Percentiles rank a stretch among this genome's conserved stretches.
These are phyloP conservation scores for Mycena floridula DNA, from an alignment of 768 basidiomycete species.

Conservation along the genomic window DNA sequence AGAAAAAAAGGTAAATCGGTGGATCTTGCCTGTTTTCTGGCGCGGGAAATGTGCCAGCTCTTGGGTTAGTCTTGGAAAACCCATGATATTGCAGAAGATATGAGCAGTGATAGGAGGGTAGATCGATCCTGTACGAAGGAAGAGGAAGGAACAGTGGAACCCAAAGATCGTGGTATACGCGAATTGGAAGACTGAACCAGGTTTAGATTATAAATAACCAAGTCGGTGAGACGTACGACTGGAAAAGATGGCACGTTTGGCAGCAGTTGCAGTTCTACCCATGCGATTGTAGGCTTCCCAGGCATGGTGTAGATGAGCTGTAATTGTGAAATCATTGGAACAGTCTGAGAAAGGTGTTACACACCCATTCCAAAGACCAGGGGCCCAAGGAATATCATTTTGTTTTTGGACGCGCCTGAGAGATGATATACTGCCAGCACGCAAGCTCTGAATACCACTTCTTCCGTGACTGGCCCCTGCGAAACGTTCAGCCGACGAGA, in stretches of 20 bases:
- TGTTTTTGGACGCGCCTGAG: constrained; percentile 42
- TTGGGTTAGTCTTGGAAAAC: constrained; percentile 61
- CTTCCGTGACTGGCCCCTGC: constrained; percentile 91
- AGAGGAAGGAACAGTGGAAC: constrained; percentile 66
- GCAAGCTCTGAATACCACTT: constrained; percentile 85
- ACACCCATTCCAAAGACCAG: constrained; percentile 84
- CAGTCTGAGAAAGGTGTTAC: constrained; percentile 17
- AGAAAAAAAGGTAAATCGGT: constrained; percentile 6
- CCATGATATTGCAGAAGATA: constrained; percentile 93
- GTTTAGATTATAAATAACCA: not conserved
- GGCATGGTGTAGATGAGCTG: constrained; percentile 91
- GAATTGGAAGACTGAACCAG: constrained; percentile 70
- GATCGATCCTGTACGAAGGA: constrained; percentile 80
- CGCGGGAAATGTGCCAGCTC: constrained; percentile 52
- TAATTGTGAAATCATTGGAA: not conserved
- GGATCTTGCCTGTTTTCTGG: constrained; percentile 42
- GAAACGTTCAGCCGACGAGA: too few relatives aligned
- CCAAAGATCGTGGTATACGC: constrained; percentile 92
- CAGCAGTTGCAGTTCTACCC: constrained; percentile 62
- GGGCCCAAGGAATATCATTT: constrained; percentile 77
- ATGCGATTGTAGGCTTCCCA: constrained; percentile 77
- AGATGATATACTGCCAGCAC: constrained; percentile 71
- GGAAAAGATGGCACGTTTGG: constrained; percentile 51
- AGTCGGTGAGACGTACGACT: constrained; percentile 35
- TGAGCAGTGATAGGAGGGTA: constrained; percentile 76